Evolutionary conservation across 805 yeast species (phyloP).

Genomic region (Saturnispora quitensis): DNA sequence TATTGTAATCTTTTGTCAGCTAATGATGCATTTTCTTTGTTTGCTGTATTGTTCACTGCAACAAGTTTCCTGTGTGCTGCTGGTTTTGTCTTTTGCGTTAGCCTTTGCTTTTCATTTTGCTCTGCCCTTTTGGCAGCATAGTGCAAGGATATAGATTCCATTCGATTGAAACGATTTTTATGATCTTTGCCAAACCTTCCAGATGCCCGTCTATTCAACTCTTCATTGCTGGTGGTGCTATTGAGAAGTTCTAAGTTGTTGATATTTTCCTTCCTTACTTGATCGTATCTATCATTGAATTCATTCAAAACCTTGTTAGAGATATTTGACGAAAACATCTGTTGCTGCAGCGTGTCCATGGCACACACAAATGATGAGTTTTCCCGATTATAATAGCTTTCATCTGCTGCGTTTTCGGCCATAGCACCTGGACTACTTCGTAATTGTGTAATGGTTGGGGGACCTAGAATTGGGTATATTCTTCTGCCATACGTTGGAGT

Average conservation of each 20-base stretch:
- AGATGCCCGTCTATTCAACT: conserved; percentile 20
- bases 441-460: conserved; percentile 4
- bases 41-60: neutral
- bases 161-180: conserved; percentile 37
- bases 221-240: conserved; percentile 17
- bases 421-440: conserved; percentile 1
- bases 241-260: conserved; percentile 20
- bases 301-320: conserved; percentile 38
- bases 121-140: conserved; percentile 33
- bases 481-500: conserved; percentile 25
- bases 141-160: conserved; percentile 43
- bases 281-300: conserved; percentile 33
- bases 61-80: conserved; percentile 1
- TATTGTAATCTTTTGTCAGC: conserved; percentile 21
- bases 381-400: conserved; percentile 25
- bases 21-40: conserved; percentile 8
- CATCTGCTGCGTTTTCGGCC: conserved; percentile 17
- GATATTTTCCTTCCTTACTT: conserved; percentile 27
- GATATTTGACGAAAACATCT: conserved; percentile 40
- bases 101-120: conserved; percentile 3
- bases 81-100: neutral
- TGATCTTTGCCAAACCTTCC: conserved; percentile 36
- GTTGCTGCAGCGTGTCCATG: conserved; percentile 31
- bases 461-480: conserved; percentile 20
- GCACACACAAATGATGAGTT: conserved; percentile 21